Percentiles rank a stretch among this genome's conserved stretches.
These are phyloP conservation scores for Phoma sp. DNA, from an alignment of 2,329 filamentous ascomycete species.

Conservation along the genomic window DNA sequence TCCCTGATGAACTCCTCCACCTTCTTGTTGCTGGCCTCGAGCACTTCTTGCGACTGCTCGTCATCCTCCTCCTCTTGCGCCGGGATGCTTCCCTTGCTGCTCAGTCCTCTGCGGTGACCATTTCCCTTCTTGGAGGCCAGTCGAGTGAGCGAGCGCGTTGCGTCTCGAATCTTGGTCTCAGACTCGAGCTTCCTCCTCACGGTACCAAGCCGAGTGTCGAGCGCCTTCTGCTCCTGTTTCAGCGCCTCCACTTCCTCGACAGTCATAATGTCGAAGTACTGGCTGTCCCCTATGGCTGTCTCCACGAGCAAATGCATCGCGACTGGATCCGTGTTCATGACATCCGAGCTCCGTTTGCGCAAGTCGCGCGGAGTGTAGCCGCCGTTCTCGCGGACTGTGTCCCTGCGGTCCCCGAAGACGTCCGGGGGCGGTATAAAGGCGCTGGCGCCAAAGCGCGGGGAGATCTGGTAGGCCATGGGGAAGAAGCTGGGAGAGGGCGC, in stretches of 20 bases:
- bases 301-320: constrained; percentile 92
- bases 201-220: constrained; percentile 79
- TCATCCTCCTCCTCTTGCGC: constrained; percentile 18
- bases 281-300: constrained; percentile 89
- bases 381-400: constrained; percentile 34
- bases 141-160: constrained; percentile 82
- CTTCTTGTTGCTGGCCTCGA: constrained; percentile 74
- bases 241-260: constrained; percentile 90
- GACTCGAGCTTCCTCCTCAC: constrained; percentile 82
- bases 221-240: constrained; percentile 80
- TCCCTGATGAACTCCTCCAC: constrained; percentile 86
- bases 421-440: constrained; percentile 48
- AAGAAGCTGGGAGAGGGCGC: constrained; percentile 43
- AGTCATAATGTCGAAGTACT: constrained; percentile 81
- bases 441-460: constrained; percentile 44
- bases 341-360: constrained; percentile 38
- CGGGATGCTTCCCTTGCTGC: constrained; percentile 53
- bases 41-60: constrained; percentile 71
- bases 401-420: constrained; percentile 43
- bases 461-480: constrained; percentile 46
- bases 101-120: constrained; percentile 57
- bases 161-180: constrained; percentile 93
- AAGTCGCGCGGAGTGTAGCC: constrained; percentile 37
- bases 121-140: constrained; percentile 69
- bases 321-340: constrained; percentile 62